These are phyloP conservation scores for Arachis hypogaea DNA, from an alignment of 306 rosid genomes.

Conservation along the genomic window DNA sequence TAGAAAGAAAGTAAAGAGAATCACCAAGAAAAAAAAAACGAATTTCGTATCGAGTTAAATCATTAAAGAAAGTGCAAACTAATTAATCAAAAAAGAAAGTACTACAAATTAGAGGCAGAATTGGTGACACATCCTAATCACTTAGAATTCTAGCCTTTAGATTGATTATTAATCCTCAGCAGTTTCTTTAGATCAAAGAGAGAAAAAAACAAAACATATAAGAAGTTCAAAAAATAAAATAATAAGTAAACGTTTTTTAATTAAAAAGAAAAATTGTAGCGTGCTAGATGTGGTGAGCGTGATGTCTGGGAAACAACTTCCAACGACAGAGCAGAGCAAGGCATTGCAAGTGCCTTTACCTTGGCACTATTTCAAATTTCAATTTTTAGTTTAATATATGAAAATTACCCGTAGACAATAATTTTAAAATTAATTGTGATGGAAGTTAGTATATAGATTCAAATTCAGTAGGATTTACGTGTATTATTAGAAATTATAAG, in stretches of 20 bases:
- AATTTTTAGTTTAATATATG: neutral
- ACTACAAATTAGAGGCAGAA: neutral
- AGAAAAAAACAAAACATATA: neutral
- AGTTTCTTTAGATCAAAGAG: neutral
- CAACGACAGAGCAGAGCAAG: conserved; percentile 19
- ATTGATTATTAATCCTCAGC: neutral
- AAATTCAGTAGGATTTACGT: too few species aligned
- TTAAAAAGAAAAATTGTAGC: neutral
- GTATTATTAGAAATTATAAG: too few species aligned
- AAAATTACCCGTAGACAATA: too few species aligned
- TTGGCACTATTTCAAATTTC: neutral
- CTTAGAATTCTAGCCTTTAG: neutral
- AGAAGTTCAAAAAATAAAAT: too few species aligned
- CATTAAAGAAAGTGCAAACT: neutral
- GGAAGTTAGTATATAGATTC: too few species aligned
- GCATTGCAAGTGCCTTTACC: conserved; percentile 4
- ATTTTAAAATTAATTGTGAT: too few species aligned
- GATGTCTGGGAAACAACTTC: neutral
- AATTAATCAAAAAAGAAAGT: too few species aligned
- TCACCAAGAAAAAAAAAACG: neutral
- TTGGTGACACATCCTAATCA: neutral
- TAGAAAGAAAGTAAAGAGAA: neutral
- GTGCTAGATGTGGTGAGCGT: neutral
- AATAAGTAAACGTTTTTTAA: too few species aligned
- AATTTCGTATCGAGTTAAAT: neutral